Evolutionary conservation across 2,329 filamentous ascomycete genomes (phyloP).

Genomic region (Fragosphaeria purpurea): DNA sequence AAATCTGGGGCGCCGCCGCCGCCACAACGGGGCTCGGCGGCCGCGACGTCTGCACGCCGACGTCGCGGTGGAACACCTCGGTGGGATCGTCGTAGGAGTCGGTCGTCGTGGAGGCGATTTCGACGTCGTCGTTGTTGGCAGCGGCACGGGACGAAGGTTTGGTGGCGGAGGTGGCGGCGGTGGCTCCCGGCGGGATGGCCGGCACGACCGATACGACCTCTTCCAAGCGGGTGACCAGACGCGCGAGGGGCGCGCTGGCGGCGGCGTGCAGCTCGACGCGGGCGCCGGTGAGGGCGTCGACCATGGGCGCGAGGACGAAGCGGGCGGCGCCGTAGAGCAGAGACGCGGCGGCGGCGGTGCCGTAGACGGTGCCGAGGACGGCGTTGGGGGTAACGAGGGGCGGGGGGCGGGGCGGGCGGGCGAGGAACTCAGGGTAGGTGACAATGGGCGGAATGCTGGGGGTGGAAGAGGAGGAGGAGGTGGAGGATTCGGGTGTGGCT

Average conservation of each 20-base stretch:
- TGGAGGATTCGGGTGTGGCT: not conserved
- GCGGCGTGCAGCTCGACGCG: constrained; percentile 43
- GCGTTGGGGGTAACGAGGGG: constrained; percentile 52
- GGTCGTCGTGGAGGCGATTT: constrained; percentile 27
- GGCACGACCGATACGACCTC: constrained; percentile 53
- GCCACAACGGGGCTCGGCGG: constrained; percentile 34
- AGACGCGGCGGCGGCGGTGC: constrained; percentile 47
- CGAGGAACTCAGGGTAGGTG: constrained; percentile 61
- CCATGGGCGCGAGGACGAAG: constrained; percentile 56
- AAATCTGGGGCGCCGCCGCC: constrained; percentile 7
- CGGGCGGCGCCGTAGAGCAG: constrained; percentile 62
- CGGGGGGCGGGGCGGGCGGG: constrained; percentile 42
- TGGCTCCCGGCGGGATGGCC: not conserved
- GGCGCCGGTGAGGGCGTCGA: constrained; percentile 39
- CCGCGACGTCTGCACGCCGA: constrained; percentile 65
- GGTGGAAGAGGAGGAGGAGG: not conserved
- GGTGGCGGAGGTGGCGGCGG: constrained; percentile 3
- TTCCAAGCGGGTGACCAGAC: constrained; percentile 42
- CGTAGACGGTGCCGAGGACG: constrained; percentile 50
- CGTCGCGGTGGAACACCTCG: constrained; percentile 72
- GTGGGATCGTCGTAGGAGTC: constrained; percentile 52
- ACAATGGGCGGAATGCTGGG: constrained; percentile 44
- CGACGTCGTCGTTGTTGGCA: constrained; percentile 9
- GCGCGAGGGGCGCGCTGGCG: constrained; percentile 33
- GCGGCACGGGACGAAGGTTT: not conserved